These are phyloP conservation scores for Tolypocladium pustulatum DNA, from an alignment of 2,329 filamentous ascomycete genomes.

Conservation along the genomic window DNA sequence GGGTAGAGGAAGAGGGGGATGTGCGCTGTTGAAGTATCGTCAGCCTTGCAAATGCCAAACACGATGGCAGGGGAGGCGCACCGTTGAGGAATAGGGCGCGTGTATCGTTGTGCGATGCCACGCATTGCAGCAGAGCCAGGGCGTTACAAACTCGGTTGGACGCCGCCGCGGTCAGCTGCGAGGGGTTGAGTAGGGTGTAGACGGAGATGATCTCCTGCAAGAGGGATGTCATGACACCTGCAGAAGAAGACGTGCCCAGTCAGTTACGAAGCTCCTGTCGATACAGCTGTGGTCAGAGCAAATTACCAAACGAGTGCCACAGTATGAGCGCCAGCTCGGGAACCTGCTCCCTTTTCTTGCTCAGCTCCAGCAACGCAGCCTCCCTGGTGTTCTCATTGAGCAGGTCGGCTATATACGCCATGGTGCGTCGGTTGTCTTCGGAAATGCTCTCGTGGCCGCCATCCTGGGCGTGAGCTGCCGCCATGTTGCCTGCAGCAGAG, in stretches of 20 bases:
- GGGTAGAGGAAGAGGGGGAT: conserved; percentile 97
- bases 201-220: conserved; percentile 98
- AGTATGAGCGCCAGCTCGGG: conserved; percentile 91
- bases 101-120: conserved; percentile 95
- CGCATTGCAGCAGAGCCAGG: conserved; percentile 87
- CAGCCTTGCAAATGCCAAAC: conserved; percentile 1
- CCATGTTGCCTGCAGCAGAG: conserved; percentile 34
- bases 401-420: conserved; percentile 85
- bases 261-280: background rate
- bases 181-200: conserved; percentile 92
- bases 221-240: conserved; percentile 95
- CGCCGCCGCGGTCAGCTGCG: conserved; percentile 92
- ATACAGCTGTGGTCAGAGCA: background rate
- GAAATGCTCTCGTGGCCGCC: conserved; percentile 57
- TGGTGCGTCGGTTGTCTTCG: conserved; percentile 87
- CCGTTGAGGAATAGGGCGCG: conserved; percentile 87
- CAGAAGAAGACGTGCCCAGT: background rate
- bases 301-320: conserved; percentile 94
- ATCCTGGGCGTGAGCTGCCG: conserved; percentile 42
- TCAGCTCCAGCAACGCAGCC: conserved; percentile 84
- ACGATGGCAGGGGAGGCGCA: conserved; percentile 29
- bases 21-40: conserved; percentile 52
- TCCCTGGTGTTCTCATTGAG: conserved; percentile 81
- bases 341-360: conserved; percentile 97
- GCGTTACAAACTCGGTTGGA: conserved; percentile 97